Evolutionary conservation across 306 rosid genomes (phyloP).

Genomic region (Luffa acutangula): DNA sequence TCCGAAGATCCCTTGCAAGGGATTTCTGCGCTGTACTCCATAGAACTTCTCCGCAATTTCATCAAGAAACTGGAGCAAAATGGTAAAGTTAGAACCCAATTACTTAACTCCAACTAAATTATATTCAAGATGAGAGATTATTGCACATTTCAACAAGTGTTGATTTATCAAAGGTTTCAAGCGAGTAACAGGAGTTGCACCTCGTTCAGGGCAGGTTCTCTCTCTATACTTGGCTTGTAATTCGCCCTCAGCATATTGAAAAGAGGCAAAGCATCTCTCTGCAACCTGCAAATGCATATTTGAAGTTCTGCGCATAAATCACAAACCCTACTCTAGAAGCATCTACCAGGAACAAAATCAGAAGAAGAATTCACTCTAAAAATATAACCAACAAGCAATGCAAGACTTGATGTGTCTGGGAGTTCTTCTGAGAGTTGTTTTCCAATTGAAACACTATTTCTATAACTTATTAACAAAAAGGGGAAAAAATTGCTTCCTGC

Average conservation of each 20-base stretch:
- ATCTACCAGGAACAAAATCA: not conserved
- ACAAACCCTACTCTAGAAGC: not conserved
- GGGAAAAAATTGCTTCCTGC: not conserved
- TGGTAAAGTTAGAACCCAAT: slow-evolving; percentile 21
- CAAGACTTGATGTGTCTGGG: not conserved
- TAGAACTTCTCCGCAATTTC: slow-evolving; percentile 74
- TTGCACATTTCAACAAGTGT: not conserved
- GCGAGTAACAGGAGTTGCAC: slow-evolving; percentile 21
- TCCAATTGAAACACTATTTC: not conserved
- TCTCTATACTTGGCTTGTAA: slow-evolving; percentile 55
- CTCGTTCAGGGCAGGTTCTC: slow-evolving; percentile 83
- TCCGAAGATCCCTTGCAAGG: slow-evolving; percentile 85
- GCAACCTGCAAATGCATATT: slow-evolving; percentile 48
- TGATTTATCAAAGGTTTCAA: not conserved
- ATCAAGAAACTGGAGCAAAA: slow-evolving; percentile 67
- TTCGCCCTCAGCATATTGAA: slow-evolving; percentile 63
- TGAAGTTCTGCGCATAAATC: not conserved
- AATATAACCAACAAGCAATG: not conserved
- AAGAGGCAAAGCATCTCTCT: slow-evolving; percentile 87
- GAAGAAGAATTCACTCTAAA: not conserved
- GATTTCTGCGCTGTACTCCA: slow-evolving; percentile 73
- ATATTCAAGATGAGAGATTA: not conserved
- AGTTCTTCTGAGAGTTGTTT: not conserved
- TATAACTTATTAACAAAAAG: not conserved
- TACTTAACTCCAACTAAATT: not conserved